Percentiles rank a stretch among this genome's conserved stretches.
These are phyloP conservation scores for Pythium aristosporum DNA, from an alignment of 352 stramenopile species.

Conservation along the genomic window DNA sequence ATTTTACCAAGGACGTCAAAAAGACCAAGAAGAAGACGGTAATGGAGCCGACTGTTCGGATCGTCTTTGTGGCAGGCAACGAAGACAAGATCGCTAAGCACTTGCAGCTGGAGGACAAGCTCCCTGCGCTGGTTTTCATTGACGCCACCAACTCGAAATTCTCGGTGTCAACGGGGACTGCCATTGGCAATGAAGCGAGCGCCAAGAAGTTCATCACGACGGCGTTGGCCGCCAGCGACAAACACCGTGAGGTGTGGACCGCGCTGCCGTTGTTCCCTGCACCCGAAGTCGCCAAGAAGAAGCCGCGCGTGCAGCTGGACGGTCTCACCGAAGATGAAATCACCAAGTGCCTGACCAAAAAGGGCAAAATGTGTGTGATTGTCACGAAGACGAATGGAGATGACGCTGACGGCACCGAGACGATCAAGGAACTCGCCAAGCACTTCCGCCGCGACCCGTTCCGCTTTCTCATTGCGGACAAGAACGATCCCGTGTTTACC, in stretches of 20 bases:
- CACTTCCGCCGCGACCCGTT: conserved; percentile 79
- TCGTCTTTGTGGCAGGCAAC: conserved; percentile 54
- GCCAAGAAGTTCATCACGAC: conserved; percentile 63
- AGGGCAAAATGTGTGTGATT: conserved; percentile 76
- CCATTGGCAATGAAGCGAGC: conserved; percentile 39
- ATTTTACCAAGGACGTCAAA: conserved; percentile 44
- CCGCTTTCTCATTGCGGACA: conserved; percentile 46
- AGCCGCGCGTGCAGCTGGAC: conserved; percentile 49
- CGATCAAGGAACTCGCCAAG: conserved; percentile 65
- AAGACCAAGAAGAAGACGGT: conserved; percentile 63
- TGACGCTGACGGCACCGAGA: conserved; percentile 16
- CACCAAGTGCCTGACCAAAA: conserved; percentile 43
- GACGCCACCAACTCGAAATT: conserved; percentile 50
- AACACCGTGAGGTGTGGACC: conserved; percentile 29
- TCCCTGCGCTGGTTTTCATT: conserved; percentile 66
- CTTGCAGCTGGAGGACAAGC: conserved; percentile 54
- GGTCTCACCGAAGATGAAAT: conserved; percentile 37
- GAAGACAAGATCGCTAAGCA: conserved; percentile 72
- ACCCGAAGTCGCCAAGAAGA: conserved; percentile 70
- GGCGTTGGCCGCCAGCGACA: conserved; percentile 35
- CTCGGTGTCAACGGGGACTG: conserved; percentile 26
- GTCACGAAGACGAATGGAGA: conserved; percentile 31
- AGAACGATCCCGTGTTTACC: conserved; percentile 37
- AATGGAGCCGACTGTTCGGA: conserved; percentile 30
- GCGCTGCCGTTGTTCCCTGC: conserved; percentile 62